Evolutionary conservation across 1,284 basidiomycete genomes (phyloP).

Genomic region (Heterobasidion annosum): DNA sequence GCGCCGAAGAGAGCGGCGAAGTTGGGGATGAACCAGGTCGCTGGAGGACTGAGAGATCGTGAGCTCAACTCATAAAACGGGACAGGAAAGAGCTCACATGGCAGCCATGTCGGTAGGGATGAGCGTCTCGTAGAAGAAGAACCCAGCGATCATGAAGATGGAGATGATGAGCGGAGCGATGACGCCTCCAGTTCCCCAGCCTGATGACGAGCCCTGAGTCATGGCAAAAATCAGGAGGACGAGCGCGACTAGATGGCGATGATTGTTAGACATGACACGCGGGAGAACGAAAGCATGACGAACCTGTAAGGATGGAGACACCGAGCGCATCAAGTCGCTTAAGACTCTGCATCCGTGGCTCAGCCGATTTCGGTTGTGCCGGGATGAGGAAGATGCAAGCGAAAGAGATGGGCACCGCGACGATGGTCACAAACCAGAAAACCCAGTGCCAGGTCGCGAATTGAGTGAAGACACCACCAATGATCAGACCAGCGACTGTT

Average conservation of each 20-base stretch:
- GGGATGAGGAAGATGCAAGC: slow-evolving; percentile 22
- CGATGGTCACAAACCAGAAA: slow-evolving; percentile 27
- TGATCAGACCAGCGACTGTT: slow-evolving; percentile 19
- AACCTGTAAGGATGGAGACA: slow-evolving; percentile 30
- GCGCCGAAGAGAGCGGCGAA: slow-evolving; percentile 26
- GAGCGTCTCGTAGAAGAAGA: slow-evolving; percentile 13
- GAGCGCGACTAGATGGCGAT: slow-evolving; percentile 7
- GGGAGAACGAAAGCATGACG: not conserved
- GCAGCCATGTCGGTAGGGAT: slow-evolving; percentile 5
- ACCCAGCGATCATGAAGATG: slow-evolving; percentile 13
- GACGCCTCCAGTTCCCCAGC: slow-evolving; percentile 16
- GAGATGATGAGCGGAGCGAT: slow-evolving; percentile 19
- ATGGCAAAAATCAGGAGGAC: slow-evolving; percentile 22
- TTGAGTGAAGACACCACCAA: slow-evolving; percentile 22
- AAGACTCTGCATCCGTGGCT: slow-evolving; percentile 2
- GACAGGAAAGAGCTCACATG: slow-evolving; percentile 12
- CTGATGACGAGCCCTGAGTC: slow-evolving; percentile 15
- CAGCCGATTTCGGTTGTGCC: not conserved
- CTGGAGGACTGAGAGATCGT: slow-evolving; percentile 21
- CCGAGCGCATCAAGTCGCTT: slow-evolving; percentile 27
- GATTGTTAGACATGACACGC: not conserved
- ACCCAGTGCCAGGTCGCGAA: slow-evolving; percentile 25
- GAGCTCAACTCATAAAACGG: not conserved
- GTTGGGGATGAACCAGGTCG: slow-evolving; percentile 29
- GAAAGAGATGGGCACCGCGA: slow-evolving; percentile 20